These are phyloP conservation scores for Pythium biforme DNA, from an alignment of 352 stramenopile species.

Conservation along the genomic window DNA sequence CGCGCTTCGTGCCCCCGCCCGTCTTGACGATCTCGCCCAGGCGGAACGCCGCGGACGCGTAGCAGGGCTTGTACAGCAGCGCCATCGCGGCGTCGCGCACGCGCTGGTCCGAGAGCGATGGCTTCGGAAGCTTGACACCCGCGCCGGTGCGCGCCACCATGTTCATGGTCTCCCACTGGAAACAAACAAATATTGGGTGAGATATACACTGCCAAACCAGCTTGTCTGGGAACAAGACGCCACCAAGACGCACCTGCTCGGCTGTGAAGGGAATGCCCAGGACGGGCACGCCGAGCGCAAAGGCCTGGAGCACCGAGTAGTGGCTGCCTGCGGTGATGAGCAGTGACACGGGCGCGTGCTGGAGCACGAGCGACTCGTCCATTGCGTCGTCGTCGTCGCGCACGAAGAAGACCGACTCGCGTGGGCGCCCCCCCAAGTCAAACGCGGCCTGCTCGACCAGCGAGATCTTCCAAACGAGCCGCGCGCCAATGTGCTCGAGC, in stretches of 20 bases:
- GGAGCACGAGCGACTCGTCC: conserved; percentile 49
- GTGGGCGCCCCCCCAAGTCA: conserved; percentile 43
- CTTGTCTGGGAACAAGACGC: neutral
- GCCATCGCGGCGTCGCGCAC: conserved; percentile 35
- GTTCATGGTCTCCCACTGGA: conserved; percentile 63
- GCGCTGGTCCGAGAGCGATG: conserved; percentile 35
- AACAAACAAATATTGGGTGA: neutral
- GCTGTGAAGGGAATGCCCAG: conserved; percentile 71
- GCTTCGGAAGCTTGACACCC: conserved; percentile 38
- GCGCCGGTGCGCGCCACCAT: conserved; percentile 53
- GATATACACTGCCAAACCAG: neutral
- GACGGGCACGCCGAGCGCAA: conserved; percentile 58
- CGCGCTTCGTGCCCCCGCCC: conserved; percentile 48
- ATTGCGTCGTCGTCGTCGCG: conserved; percentile 26
- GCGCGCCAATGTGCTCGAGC: conserved; percentile 47
- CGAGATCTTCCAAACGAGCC: conserved; percentile 59
- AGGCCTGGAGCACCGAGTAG: conserved; percentile 57
- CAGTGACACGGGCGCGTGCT: conserved; percentile 34
- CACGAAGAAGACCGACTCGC: conserved; percentile 57
- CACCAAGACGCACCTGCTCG: conserved; percentile 60
- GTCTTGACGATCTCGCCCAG: conserved; percentile 63
- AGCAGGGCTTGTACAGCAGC: conserved; percentile 43
- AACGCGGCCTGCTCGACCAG: conserved; percentile 60
- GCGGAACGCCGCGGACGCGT: conserved; percentile 36
- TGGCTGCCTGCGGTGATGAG: conserved; percentile 66